phyloP scores from a whole-genome alignment of 768 basidiomycete genomes.

The Mycena polygramma region DNA sequence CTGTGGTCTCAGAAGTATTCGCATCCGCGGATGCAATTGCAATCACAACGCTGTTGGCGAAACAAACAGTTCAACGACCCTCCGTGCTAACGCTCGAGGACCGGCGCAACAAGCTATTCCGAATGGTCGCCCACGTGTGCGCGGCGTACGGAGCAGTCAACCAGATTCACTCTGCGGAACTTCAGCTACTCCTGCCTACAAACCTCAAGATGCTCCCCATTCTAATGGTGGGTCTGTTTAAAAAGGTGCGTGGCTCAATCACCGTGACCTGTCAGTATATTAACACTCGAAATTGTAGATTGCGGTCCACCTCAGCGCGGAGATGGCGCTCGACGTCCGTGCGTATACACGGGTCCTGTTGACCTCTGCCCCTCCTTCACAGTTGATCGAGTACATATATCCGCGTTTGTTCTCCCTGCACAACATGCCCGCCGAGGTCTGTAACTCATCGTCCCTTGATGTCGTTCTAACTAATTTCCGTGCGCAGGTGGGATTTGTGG shows the following conservation, averaged over 20 bases:
- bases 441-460: not conserved
- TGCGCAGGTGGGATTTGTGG: conserved; percentile 26
- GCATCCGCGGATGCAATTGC: conserved; percentile 70
- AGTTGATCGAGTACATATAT: conserved; percentile 64
- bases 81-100: conserved; percentile 69
- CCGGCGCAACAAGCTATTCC: conserved; percentile 64
- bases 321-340: conserved; percentile 63
- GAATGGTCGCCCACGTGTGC: conserved; percentile 65
- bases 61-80: conserved; percentile 71
- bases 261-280: not conserved
- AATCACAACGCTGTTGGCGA: conserved; percentile 65
- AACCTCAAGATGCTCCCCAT: conserved; percentile 65
- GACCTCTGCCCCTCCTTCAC: conserved; percentile 54
- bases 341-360: conserved; percentile 63
- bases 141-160: conserved; percentile 56
- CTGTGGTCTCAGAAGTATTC: conserved; percentile 67
- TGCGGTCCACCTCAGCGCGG: conserved; percentile 59
- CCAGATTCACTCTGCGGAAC: conserved; percentile 36
- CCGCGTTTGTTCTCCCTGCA: conserved; percentile 66
- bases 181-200: conserved; percentile 57
- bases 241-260: conserved; percentile 51
- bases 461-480: not conserved
- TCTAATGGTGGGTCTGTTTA: conserved; percentile 60
- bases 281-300: conserved; percentile 42
- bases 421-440: conserved; percentile 57